Base-by-base conservation (phyloP, 148 eudicot species). In the Fallopia convolvulus region DNA sequence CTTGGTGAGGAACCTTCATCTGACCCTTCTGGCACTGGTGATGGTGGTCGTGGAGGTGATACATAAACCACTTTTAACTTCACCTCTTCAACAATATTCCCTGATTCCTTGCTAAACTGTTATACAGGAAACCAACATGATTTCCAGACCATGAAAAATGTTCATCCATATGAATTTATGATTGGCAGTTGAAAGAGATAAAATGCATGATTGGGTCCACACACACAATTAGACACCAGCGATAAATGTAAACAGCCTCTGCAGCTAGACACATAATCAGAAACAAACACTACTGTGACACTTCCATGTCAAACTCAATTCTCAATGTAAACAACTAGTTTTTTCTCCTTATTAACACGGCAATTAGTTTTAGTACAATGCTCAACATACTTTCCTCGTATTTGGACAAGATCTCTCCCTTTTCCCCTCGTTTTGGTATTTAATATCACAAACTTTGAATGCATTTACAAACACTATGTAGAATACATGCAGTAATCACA, bases 31-130 rank as follows among this genome's bases (percentile, higher is more conserved):
- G 82, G 85, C 52, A 88, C 87, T 8, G 97, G 88, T 41, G 97
- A 82, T 60, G 90, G 89, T 75, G 93, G 94, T 76, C 58, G 92
- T 11, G 85, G 88, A 18, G 94, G 98, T 5, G 89, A 75, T 73
- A 89, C 89, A 88, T 89, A 94, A n/a, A 76, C 72, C 80, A 94
- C 98, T 84, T 83, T 91, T 81, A 92, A 84, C 77, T 94, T 94
- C 84, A 83, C 81, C 84, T 94, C 98, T 74, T 94, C 98, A 44
- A 94, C 89, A 20, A 76, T 77, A 77, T 92, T 89, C 74, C 98
- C 98, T 8, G 93, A 82, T 76, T 89, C 94, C 83, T 90, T 92
- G 81, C 81, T 88, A 77, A 94, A 94, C 98, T 94, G 73, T 61
- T 30, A 36, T 14, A 33, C 72, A 68, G 46, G 33, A 52, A 36